Percentiles rank a stretch among this genome's conserved stretches.
These are phyloP conservation scores for Euphorbia peplus DNA, from an alignment of 345 rosid species.

Conservation along the genomic window DNA sequence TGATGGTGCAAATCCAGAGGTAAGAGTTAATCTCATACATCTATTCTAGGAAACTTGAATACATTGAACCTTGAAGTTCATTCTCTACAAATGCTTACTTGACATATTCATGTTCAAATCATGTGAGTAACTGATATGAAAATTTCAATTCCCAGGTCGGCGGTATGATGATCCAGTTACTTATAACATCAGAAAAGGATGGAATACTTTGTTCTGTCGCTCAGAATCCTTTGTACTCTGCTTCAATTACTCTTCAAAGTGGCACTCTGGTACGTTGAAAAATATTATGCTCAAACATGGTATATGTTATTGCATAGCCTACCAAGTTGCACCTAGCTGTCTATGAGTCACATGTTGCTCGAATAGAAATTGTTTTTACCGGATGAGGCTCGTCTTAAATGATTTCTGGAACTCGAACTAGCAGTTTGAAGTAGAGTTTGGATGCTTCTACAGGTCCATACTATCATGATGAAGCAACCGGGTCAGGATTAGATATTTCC, in stretches of 20 bases:
- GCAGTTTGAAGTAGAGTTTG: neutral
- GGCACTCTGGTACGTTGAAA: constrained; percentile 93
- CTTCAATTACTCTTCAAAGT: constrained; percentile 94
- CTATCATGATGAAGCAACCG: constrained; percentile 87
- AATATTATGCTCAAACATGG: too few relatives aligned
- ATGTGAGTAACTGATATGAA: neutral
- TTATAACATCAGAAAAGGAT: constrained; percentile 76
- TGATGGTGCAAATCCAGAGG: constrained; percentile 98
- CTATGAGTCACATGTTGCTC: too few relatives aligned
- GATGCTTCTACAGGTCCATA: constrained; percentile 62
- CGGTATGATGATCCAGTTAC: constrained; percentile 92
- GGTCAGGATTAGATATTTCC: constrained; percentile 89
- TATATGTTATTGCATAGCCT: constrained; percentile 17
- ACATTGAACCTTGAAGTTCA: neutral
- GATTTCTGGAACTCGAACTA: neutral
- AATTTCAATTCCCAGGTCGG: constrained; percentile 50
- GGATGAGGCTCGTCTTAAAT: too few relatives aligned
- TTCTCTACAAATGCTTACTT: too few relatives aligned
- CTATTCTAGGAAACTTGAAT: neutral
- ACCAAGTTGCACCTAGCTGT: too few relatives aligned
- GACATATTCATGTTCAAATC: neutral
- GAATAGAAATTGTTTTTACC: too few relatives aligned
- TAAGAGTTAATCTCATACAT: constrained; percentile 25
- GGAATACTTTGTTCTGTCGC: constrained; percentile 97
- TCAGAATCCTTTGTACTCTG: constrained; percentile 95